Evolutionary conservation across 2,329 filamentous ascomycete genomes (phyloP), one percentile per base, ranked within the genome.

Genomic region (Colletotrichum sp.): DNA sequence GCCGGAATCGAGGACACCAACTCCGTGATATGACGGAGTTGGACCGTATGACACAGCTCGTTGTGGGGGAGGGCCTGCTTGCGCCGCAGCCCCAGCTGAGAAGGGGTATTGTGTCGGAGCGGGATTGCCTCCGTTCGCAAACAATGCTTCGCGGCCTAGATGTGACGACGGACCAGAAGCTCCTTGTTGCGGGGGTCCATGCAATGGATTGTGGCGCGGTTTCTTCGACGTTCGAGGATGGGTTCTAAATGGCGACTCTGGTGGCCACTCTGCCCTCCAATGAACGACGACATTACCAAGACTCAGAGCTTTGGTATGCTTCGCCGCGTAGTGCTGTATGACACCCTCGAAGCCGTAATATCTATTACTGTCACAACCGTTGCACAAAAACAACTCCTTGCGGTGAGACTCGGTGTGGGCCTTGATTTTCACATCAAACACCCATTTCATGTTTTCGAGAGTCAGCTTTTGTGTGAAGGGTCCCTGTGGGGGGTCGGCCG

Each of bases 391-490:
- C 12, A 96, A 85, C 71, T 96, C 94, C 80, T 92, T 94, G 79
- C 92, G 88, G 79, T 90, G 89, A 61, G 87, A 85, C 77, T 95
- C 93, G 4, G 93, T 95, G 70, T 92, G 85, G 28, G 92, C 91
- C 80, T 92, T 94, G 81, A 97, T 89, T 82, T 95, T 96, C 78
- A 91, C 91, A 80, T 96, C 94, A 82, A 94, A 96, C 34, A 96
- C 87, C 92, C 93, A 96, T 83, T 94, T 96, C 94, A 97, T 96
- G 80, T 96, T 95, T 81, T 96, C 94, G 78, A 97, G 85, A 2
- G 93, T 94, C 68, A 96, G 86, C 80, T 89, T 93, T 81, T 91
- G 88, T 30, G 89, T 91, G 79, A 88, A 90, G 8, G 90, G 87
- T 0, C 88, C 90, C 77, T 89, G 85, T 3, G 86, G 85, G 9